Conservation (phyloP, 441 rosid genomes). For the Bruguiera hainesii region DNA sequence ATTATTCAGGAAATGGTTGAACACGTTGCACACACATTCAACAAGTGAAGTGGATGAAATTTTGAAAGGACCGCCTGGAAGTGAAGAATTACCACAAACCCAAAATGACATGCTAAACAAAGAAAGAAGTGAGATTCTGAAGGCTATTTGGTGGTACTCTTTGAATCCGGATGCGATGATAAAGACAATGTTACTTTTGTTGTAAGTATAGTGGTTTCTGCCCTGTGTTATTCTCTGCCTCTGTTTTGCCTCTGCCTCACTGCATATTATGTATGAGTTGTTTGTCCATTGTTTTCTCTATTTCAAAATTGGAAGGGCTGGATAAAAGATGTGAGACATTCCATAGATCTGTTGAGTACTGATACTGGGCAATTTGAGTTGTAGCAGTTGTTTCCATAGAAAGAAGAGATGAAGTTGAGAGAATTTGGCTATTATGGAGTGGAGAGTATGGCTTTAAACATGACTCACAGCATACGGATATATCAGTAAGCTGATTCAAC, state of each 20-base stretch:
- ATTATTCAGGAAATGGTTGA: conserved; percentile 82
- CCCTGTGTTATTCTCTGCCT: background rate
- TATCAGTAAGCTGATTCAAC: background rate
- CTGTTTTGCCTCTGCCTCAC: conserved; percentile 7
- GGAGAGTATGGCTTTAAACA: conserved; percentile 5
- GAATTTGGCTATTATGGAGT: background rate
- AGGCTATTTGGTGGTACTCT: conserved; percentile 45
- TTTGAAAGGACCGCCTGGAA: conserved; percentile 40
- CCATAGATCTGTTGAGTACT: background rate
- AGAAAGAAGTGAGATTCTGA: conserved; percentile 36
- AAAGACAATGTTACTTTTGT: conserved; percentile 64
- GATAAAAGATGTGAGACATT: background rate
- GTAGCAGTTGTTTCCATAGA: background rate
- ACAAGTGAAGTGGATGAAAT: conserved; percentile 46
- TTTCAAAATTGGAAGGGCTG: background rate
- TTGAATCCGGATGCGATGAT: conserved; percentile 63
- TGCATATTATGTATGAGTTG: background rate
- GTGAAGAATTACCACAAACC: conserved; percentile 33
- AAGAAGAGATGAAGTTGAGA: background rate
- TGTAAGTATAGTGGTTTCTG: conserved; percentile 55
- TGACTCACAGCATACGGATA: background rate
- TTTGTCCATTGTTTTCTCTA: background rate
- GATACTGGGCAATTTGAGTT: background rate
- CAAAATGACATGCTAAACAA: conserved; percentile 29
- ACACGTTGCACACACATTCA: conserved; percentile 50